Evolutionary conservation across 495 filamentous ascomycete species (phyloP), one percentile per base, ranked within the genome.

Genomic region (Daldinia decipiens): DNA sequence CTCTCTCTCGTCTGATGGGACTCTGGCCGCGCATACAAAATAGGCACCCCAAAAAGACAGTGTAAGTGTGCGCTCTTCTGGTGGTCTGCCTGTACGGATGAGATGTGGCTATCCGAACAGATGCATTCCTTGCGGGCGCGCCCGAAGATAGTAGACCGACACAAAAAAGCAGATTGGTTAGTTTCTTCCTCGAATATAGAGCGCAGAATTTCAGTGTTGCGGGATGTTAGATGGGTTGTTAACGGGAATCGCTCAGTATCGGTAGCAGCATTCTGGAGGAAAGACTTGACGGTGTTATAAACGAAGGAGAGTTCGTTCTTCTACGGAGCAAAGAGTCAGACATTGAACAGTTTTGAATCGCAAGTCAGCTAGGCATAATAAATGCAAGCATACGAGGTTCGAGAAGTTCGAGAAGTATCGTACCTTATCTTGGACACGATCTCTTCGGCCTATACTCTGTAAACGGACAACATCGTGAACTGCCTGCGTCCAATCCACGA

Each of bases 1-100:
- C 70, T 65, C 12, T 61, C 75, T 24, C 72, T 70, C 61, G 74
- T 77, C 38, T 74, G 61, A 54, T 64, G 76, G 24, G 64, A 67
- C 12, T 65, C 67, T 31, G 68, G 68, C 29, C 64, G 55, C 27
- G 71, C 69, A 17, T 59, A 57, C 38, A 80, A 55, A 8, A 83
- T 62, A 0, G 87, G 84, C 5, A 83, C 77, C 17, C 89, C 90
- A 67, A 87, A 88, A 27, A 89, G 78, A 43, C 82, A 84, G 65
- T 91, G 89, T 9, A 92, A 78, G 61, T 89, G 87, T 27, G 89
- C 90, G 59, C 85, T 87, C 52, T 80, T 76, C 72, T 90, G 89
- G 21, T 82, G 78, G n/a, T 81, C 67, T 21, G 52, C 11, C 19
- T 62, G 67, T 13, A 57, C 68, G 13, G 52, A 24, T 1, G 17